A percentile compares a stretch with the other conserved stretches of the same genome.
phyloP scores from a whole-genome alignment of 2,329 filamentous ascomycete species.

The Fusarium devonianum region DNA sequence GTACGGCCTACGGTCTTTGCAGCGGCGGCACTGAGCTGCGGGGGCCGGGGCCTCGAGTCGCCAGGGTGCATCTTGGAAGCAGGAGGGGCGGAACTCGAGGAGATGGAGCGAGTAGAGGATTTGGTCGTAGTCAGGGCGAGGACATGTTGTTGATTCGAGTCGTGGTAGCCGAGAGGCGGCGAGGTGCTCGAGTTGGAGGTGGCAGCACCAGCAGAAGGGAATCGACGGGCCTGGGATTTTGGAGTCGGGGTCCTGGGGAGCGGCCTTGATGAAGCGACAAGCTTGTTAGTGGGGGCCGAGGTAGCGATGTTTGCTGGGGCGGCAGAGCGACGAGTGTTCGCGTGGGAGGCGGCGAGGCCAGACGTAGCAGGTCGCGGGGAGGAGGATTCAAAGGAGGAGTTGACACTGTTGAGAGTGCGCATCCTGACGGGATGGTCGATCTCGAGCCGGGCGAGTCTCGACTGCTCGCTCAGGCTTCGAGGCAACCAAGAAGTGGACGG shows the following conservation, averaged over 20 bases:
- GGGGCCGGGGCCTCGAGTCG: conserved; percentile 68
- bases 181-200: conserved; percentile 28
- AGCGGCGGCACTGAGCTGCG: conserved; percentile 70
- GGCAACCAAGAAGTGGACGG: conserved; percentile 13
- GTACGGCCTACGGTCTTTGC: conserved; percentile 59
- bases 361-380: conserved; percentile 28
- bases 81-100: conserved; percentile 37
- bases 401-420: conserved; percentile 42
- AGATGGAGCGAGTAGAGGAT: conserved; percentile 39
- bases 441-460: conserved; percentile 19
- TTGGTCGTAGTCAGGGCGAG: conserved; percentile 44
- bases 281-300: conserved; percentile 16
- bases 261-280: conserved; percentile 28
- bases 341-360: conserved; percentile 14
- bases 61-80: conserved; percentile 54
- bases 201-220: conserved; percentile 34
- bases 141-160: conserved; percentile 41
- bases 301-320: conserved; percentile 10
- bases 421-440: conserved; percentile 34
- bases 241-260: conserved; percentile 30
- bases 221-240: conserved; percentile 29
- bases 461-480: conserved; percentile 21
- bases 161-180: conserved; percentile 35
- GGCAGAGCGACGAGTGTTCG: conserved; percentile 23
- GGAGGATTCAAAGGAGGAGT: conserved; percentile 32